phyloP scores from a whole-genome alignment of 495 filamentous ascomycete genomes.

The Lepraria neglecta region DNA sequence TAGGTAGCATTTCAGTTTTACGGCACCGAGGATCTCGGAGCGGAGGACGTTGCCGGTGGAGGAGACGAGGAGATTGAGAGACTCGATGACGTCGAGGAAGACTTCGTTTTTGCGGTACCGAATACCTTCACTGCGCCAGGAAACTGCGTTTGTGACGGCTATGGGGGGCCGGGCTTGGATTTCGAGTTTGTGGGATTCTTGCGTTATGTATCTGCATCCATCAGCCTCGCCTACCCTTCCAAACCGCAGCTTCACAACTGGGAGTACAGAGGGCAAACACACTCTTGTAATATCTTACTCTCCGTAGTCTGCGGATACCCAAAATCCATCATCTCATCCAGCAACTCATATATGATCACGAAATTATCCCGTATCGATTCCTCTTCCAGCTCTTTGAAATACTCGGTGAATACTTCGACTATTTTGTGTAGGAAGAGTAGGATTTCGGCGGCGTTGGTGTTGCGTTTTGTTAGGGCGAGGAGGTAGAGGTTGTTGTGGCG shows the following conservation, averaged over 20 bases:
- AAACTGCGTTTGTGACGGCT: conserved; percentile 96
- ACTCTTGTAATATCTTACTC: conserved; percentile 97
- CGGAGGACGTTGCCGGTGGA: conserved; percentile 92
- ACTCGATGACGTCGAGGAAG: conserved; percentile 96
- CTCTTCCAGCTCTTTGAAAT: conserved; percentile 99
- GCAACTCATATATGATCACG: conserved; percentile 96
- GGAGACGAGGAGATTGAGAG: conserved; percentile 90
- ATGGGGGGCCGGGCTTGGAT: conserved; percentile 99
- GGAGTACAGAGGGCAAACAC: conserved; percentile 21
- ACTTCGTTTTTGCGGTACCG: conserved; percentile 99
- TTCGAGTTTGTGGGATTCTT: conserved; percentile 98
- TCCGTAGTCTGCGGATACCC: conserved; percentile 99
- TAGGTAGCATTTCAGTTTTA: conserved; percentile 99
- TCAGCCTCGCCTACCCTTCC: conserved; percentile 13
- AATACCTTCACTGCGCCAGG: conserved; percentile 96
- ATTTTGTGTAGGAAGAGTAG: conserved; percentile 96
- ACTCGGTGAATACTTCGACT: conserved; percentile 98
- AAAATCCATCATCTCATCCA: conserved; percentile 99
- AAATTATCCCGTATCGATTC: conserved; percentile 99
- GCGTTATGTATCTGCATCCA: conserved; percentile 76
- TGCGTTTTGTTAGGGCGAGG: conserved; percentile 95
- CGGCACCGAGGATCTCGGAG: conserved; percentile 92
- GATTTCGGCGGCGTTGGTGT: conserved; percentile 98
- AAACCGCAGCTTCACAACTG: background rate
- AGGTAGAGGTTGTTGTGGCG: conserved; percentile 99